phyloP scores from a whole-genome alignment of 257 asterid genomes.

The Oldenlandia corymbosa region DNA sequence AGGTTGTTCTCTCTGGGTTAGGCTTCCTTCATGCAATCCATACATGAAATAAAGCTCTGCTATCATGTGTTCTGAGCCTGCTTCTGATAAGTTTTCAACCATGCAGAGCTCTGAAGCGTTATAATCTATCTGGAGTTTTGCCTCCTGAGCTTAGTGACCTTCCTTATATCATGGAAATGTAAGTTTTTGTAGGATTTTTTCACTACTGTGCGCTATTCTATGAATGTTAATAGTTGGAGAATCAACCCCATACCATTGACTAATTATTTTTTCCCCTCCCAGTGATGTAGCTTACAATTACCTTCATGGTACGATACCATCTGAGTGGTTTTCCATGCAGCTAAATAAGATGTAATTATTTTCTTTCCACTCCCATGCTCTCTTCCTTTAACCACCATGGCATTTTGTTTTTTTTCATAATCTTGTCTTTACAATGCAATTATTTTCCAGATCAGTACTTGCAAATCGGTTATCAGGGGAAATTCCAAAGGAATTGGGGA shows the following conservation, averaged over 20 bases:
- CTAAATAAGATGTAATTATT: slow-evolving; percentile 50
- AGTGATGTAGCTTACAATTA: slow-evolving; percentile 91
- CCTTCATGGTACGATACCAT: slow-evolving; percentile 71
- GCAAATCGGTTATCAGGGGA: slow-evolving; percentile 84
- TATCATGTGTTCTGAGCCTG: slow-evolving; percentile 1
- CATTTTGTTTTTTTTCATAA: background rate
- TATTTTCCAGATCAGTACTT: slow-evolving; percentile 68
- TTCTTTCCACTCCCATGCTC: slow-evolving; percentile 13
- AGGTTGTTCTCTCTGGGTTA: background rate
- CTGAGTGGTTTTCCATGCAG: slow-evolving; percentile 65
- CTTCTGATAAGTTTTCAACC: slow-evolving; percentile 14
- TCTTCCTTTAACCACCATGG: background rate
- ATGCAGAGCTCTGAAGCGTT: slow-evolving; percentile 71
- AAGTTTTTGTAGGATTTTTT: slow-evolving; percentile 23
- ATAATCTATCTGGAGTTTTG: slow-evolving; percentile 73
- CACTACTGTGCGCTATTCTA: slow-evolving; percentile 9
- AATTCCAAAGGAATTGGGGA: slow-evolving; percentile 69
- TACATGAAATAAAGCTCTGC: too few species aligned
- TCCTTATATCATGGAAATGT: slow-evolving; percentile 63
- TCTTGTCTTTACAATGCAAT: slow-evolving; percentile 7
- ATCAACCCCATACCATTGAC: slow-evolving; percentile 5
- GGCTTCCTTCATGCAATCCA: background rate
- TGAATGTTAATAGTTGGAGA: background rate
- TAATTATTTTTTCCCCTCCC: slow-evolving; percentile 17
- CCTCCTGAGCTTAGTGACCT: slow-evolving; percentile 54